Conservation (phyloP, 2,329 filamentous ascomycete species). For the Botrytis deweyae region DNA sequence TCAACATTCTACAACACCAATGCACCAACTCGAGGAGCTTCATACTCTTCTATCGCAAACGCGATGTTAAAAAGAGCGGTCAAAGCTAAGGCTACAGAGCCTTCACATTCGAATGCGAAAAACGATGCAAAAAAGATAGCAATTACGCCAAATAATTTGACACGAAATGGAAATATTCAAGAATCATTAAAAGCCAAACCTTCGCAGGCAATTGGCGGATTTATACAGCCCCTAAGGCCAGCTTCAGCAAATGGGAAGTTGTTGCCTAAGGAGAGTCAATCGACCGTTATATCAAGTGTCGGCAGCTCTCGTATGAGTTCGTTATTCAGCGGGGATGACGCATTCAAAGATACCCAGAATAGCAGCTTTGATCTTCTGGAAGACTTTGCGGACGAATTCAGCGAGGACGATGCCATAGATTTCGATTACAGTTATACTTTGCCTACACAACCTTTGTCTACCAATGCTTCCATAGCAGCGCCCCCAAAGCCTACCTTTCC, state of each 20-base stretch:
- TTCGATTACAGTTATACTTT: slow-evolving; percentile 55
- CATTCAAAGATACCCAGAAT: slow-evolving; percentile 48
- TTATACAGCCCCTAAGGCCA: slow-evolving; percentile 32
- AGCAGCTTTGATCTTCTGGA: slow-evolving; percentile 46
- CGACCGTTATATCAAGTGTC: slow-evolving; percentile 17
- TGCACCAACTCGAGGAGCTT: slow-evolving; percentile 26
- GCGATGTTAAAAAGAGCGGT: slow-evolving; percentile 40
- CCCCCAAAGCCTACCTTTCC: slow-evolving; percentile 49
- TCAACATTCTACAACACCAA: slow-evolving; percentile 25
- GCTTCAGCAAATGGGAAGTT: slow-evolving; percentile 31
- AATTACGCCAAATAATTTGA: slow-evolving; percentile 60
- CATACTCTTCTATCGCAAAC: slow-evolving; percentile 38
- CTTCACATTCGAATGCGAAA: slow-evolving; percentile 29
- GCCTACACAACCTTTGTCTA: slow-evolving; percentile 25
- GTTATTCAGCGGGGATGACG: slow-evolving; percentile 45
- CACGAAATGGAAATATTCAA: slow-evolving; percentile 48
- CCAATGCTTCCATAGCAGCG: slow-evolving; percentile 29
- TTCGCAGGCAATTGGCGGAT: slow-evolving; percentile 40
- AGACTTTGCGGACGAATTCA: slow-evolving; percentile 77
- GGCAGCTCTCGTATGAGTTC: slow-evolving; percentile 45
- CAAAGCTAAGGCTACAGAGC: slow-evolving; percentile 26
- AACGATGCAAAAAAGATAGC: slow-evolving; percentile 47
- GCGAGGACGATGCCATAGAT: slow-evolving; percentile 77
- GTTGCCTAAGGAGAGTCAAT: slow-evolving; percentile 6
- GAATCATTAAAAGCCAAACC: slow-evolving; percentile 49